Evolutionary conservation across 2,329 filamentous ascomycete genomes (phyloP).

Genomic region (Aspergillus eucalypticola): DNA sequence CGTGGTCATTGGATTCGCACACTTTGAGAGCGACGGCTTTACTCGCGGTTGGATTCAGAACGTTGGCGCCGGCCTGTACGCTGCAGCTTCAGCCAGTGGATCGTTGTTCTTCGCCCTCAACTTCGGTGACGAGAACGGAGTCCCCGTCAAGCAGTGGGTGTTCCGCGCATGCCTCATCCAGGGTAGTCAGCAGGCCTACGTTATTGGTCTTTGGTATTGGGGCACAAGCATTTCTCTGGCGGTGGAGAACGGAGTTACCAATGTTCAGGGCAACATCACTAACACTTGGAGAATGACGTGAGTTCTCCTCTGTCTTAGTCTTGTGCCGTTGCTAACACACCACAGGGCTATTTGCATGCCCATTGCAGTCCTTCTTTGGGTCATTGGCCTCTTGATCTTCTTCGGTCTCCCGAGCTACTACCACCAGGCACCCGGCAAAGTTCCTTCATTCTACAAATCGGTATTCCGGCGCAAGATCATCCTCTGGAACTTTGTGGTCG

Average conservation of each 20-base stretch:
- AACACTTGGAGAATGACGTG: slow-evolving; percentile 50
- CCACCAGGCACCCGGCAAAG: slow-evolving; percentile 62
- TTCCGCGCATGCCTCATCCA: slow-evolving; percentile 67
- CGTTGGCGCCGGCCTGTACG: slow-evolving; percentile 62
- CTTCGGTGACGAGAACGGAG: slow-evolving; percentile 65
- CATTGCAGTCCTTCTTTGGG: slow-evolving; percentile 59
- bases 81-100: slow-evolving; percentile 62
- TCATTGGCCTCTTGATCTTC: slow-evolving; percentile 56
- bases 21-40: slow-evolving; percentile 48
- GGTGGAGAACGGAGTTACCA: slow-evolving; percentile 44
- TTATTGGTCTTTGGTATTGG: slow-evolving; percentile 68
- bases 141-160: slow-evolving; percentile 66
- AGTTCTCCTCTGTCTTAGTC: slow-evolving; percentile 12
- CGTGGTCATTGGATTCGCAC: slow-evolving; percentile 63
- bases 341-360: slow-evolving; percentile 57
- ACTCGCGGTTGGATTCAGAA: slow-evolving; percentile 59
- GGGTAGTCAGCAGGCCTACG: slow-evolving; percentile 67
- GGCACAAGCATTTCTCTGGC: slow-evolving; percentile 56
- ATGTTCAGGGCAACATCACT: slow-evolving; percentile 38
- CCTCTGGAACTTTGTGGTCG: slow-evolving; percentile 66
- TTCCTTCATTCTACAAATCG: slow-evolving; percentile 66
- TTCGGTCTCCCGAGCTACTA: slow-evolving; percentile 68
- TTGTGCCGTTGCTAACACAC: background rate
- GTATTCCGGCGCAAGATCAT: slow-evolving; percentile 65
- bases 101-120: slow-evolving; percentile 68